Conservation (phyloP, 805 yeast genomes). For the Zygosaccharomyces lentus region DNA sequence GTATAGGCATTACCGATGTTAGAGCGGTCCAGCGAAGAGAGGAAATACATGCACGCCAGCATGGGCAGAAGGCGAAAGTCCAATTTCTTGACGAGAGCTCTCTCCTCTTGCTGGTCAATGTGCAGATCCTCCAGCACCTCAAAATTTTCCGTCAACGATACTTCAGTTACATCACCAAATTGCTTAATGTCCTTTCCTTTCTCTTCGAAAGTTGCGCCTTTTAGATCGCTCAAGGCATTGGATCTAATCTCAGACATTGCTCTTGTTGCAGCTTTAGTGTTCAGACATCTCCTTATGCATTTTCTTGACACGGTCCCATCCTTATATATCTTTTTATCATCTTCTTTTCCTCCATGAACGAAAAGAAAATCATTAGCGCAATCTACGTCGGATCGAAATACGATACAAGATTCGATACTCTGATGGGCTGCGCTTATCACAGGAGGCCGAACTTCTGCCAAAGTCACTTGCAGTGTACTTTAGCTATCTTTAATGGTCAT, state of each 20-base stretch:
- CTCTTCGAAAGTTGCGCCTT: background rate
- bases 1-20: conserved; percentile 60
- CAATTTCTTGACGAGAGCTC: conserved; percentile 29
- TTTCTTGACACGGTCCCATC: background rate
- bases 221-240: background rate
- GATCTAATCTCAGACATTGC: background rate
- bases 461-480: background rate
- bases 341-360: background rate
- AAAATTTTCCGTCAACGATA: conserved; percentile 8
- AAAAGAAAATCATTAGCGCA: background rate
- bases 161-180: conserved; percentile 6
- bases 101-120: conserved; percentile 19
- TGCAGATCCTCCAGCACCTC: conserved; percentile 9
- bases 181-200: conserved; percentile 1
- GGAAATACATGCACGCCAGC: conserved; percentile 34
- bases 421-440: background rate
- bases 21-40: conserved; percentile 47
- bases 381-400: background rate
- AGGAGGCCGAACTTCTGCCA: background rate
- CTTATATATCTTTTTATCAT: background rate
- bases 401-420: background rate
- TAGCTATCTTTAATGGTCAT: background rate
- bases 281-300: background rate
- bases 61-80: conserved; percentile 35
- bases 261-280: no score